phyloP scores from a whole-genome alignment of 768 basidiomycete genomes.

The Mycena capillaripes region DNA sequence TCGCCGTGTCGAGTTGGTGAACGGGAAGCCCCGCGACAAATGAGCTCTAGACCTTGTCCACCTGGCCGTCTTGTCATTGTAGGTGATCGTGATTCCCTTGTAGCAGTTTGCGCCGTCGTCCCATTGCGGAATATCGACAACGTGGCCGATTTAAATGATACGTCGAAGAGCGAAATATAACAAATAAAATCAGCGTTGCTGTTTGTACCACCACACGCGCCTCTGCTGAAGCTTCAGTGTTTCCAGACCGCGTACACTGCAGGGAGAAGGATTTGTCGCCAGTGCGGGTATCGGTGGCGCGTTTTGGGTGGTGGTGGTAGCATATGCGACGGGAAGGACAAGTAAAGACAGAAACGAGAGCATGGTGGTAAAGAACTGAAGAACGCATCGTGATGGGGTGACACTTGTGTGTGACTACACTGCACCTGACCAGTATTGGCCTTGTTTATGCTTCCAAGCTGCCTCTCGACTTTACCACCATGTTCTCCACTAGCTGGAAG shows the following conservation, averaged over 20 bases:
- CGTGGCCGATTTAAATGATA: conserved; percentile 42
- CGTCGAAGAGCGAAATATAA: not conserved
- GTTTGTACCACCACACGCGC: conserved; percentile 56
- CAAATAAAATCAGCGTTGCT: conserved; percentile 48
- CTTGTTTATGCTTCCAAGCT: not conserved
- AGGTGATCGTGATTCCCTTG: conserved; percentile 57
- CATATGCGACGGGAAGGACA: not conserved
- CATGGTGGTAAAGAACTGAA: not conserved
- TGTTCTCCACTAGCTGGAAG: not conserved
- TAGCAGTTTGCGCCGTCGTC: conserved; percentile 58
- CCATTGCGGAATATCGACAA: conserved; percentile 59
- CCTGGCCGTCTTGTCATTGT: conserved; percentile 51
- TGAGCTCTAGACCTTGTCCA: conserved; percentile 53
- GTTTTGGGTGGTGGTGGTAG: not conserved
- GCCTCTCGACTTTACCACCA: not conserved
- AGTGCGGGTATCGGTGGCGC: not conserved
- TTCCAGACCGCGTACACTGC: conserved; percentile 40
- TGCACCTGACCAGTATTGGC: no score
- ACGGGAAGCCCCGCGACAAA: not conserved
- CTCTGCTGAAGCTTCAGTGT: conserved; percentile 46
- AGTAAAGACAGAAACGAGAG: conserved; percentile 8
- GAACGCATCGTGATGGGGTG: no score
- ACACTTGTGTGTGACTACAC: no score
- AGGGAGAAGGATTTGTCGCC: conserved; percentile 37
- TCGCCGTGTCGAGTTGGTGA: conserved; percentile 3